These are phyloP conservation scores for Ceriops tagal DNA, from an alignment of 345 rosid genomes.

Conservation along the genomic window DNA sequence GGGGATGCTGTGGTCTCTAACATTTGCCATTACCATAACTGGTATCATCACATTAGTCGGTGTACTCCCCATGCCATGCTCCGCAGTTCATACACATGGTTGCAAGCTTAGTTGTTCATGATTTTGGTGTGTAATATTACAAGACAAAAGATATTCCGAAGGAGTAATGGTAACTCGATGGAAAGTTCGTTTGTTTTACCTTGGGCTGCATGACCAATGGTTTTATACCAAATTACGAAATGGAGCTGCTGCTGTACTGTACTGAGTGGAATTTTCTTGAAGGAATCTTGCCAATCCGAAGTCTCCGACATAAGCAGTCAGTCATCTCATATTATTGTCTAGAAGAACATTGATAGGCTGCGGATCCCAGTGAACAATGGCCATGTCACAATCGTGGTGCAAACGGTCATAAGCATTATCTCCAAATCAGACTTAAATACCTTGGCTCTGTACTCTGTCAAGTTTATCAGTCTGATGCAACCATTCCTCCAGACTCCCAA, in stretches of 20 bases:
- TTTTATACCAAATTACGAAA: neutral
- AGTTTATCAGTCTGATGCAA: neutral
- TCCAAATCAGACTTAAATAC: neutral
- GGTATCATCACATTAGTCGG: too few species aligned
- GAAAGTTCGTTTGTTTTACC: neutral
- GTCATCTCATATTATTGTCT: neutral
- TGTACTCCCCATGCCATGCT: too few species aligned
- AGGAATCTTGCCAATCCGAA: conserved; percentile 10
- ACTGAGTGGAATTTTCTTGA: neutral
- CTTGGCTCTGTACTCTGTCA: neutral
- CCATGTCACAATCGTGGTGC: neutral
- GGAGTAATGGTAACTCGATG: neutral
- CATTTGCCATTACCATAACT: too few species aligned
- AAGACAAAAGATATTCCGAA: neutral
- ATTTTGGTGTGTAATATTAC: too few species aligned
- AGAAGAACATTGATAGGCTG: conserved; percentile 7
- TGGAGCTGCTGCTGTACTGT: neutral
- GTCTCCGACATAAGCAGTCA: neutral
- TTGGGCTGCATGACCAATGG: neutral
- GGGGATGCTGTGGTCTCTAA: neutral
- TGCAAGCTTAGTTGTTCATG: too few species aligned
- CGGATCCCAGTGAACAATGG: neutral
- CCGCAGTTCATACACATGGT: too few species aligned
- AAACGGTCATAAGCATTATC: neutral
- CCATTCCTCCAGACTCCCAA: neutral